phyloP scores from a whole-genome alignment of 345 rosid genomes.

The Rhodamnia argentea region DNA sequence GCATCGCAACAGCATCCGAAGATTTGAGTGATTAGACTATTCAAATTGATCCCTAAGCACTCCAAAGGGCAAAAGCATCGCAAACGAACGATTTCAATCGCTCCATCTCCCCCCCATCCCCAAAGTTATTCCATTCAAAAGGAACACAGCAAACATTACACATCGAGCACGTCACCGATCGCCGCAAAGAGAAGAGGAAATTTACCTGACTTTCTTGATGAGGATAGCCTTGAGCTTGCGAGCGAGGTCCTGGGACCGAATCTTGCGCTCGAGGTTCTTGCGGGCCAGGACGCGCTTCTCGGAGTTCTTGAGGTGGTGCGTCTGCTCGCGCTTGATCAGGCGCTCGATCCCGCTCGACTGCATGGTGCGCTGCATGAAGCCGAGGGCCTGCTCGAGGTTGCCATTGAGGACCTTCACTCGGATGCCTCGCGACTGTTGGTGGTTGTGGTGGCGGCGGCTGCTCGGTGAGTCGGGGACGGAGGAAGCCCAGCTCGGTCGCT shows the following conservation, averaged over 20 bases:
- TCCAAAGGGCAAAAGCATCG: neutral
- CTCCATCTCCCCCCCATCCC: neutral
- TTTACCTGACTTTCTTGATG: conserved; percentile 62
- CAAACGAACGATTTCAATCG: neutral
- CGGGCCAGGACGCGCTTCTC: conserved; percentile 89
- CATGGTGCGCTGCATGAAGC: conserved; percentile 71
- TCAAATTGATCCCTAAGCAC: neutral
- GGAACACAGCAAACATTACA: neutral
- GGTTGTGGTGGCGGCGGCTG: conserved; percentile 5
- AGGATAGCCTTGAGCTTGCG: conserved; percentile 76
- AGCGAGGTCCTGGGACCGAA: conserved; percentile 61
- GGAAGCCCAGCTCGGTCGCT: conserved; percentile 10
- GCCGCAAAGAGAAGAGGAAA: neutral
- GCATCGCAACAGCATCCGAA: neutral
- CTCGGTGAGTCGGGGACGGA: neutral
- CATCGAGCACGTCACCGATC: neutral
- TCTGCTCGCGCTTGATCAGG: conserved; percentile 55
- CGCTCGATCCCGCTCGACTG: conserved; percentile 81
- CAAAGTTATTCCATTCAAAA: neutral
- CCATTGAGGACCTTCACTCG: conserved; percentile 62
- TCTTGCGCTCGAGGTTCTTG: conserved; percentile 51
- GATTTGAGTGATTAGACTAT: neutral
- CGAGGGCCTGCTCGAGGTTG: conserved; percentile 60
- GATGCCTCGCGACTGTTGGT: conserved; percentile 73
- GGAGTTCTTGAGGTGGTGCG: conserved; percentile 74